Evolutionary conservation across 2,329 filamentous ascomycete genomes (phyloP).

Genomic region (Claviceps fusiformis): DNA sequence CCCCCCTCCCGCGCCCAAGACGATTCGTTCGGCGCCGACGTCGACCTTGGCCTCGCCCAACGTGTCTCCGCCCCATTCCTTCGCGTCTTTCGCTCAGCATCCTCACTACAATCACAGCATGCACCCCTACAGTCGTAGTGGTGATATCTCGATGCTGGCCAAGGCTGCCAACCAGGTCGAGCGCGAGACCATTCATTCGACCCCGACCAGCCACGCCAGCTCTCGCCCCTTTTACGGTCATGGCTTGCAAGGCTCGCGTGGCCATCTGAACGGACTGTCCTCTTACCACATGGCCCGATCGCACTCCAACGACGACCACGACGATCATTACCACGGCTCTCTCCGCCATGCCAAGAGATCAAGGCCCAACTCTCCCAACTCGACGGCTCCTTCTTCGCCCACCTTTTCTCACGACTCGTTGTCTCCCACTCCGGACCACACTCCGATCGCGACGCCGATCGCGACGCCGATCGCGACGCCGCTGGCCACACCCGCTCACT

Average conservation of each 20-base stretch:
- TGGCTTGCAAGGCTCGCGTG: conserved; percentile 34
- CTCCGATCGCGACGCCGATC: no score
- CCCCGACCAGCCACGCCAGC: conserved; percentile 26
- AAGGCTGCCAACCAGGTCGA: conserved; percentile 49
- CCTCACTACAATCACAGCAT: conserved; percentile 26
- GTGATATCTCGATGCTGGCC: conserved; percentile 46
- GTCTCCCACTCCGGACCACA: conserved; percentile 92
- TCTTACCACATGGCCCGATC: conserved; percentile 92
- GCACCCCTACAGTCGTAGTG: conserved; percentile 35
- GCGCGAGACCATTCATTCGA: conserved; percentile 38
- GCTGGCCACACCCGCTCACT: conserved; percentile 58
- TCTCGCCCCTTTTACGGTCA: conserved; percentile 39
- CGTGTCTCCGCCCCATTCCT: conserved; percentile 87
- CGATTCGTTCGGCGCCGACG: conserved; percentile 76
- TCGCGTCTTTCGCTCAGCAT: conserved; percentile 52
- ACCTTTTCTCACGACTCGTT: conserved; percentile 94
- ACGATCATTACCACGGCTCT: conserved; percentile 60
- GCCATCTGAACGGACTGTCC: conserved; percentile 61
- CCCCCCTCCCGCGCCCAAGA: conserved; percentile 59
- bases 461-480: conserved; percentile 41
- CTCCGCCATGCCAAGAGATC: conserved; percentile 74
- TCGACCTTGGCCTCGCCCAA: conserved; percentile 87
- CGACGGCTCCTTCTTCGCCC: conserved; percentile 87
- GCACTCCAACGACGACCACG: conserved; percentile 62
- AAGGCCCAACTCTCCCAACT: conserved; percentile 84